Percentiles rank a stretch among this genome's conserved stretches.
phyloP scores from a whole-genome alignment of 768 basidiomycete genomes.

The Suillus spraguei region DNA sequence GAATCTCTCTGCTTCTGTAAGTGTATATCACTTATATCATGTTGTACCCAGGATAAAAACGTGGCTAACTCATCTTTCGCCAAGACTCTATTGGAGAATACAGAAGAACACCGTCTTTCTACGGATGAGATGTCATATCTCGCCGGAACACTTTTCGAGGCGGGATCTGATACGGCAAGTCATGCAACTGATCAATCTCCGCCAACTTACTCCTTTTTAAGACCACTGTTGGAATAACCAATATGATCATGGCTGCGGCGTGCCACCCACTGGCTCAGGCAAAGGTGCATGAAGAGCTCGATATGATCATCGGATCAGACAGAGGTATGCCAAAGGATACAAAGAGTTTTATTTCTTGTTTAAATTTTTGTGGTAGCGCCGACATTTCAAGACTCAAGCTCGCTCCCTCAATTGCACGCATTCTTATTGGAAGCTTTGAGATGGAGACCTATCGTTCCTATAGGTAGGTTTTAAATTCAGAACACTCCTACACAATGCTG shows the following conservation, averaged over 20 bases:
- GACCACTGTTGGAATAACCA: neutral
- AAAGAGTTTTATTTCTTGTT: neutral
- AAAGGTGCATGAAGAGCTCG: neutral
- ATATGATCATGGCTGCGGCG: neutral
- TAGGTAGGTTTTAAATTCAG: neutral
- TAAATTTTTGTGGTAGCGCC: neutral
- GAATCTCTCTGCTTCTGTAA: neutral
- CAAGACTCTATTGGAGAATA: neutral
- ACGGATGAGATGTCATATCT: neutral
- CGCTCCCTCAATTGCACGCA: neutral
- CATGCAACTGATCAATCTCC: neutral
- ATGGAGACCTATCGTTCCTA: neutral
- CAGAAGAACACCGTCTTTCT: neutral
- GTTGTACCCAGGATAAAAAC: neutral
- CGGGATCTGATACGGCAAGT: neutral
- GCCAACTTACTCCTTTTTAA: neutral
- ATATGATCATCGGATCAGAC: neutral
- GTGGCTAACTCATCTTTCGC: neutral
- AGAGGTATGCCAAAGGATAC: neutral
- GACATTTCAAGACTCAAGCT: neutral
- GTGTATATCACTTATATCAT: neutral
- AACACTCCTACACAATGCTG: neutral
- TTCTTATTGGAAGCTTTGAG: slow-evolving; percentile 1
- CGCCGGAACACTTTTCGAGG: neutral
- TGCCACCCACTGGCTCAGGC: neutral